Percentiles rank a stretch among this genome's conserved stretches.
These are phyloP conservation scores for Thermomucor indicae-seudaticae DNA, from an alignment of 371 early-diverging fungal species.

Conservation along the genomic window DNA sequence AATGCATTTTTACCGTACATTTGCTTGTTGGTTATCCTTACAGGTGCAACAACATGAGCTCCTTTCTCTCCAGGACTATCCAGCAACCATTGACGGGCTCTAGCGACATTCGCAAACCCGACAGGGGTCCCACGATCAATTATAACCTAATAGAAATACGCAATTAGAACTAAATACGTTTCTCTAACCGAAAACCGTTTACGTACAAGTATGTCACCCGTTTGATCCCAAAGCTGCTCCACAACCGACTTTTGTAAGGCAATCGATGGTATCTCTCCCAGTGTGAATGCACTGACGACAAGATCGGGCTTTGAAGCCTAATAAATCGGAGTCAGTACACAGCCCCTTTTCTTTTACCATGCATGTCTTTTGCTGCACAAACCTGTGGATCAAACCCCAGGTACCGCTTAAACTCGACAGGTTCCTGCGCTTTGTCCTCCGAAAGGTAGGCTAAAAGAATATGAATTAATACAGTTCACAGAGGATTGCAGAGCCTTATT, in stretches of 20 bases:
- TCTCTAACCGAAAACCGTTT: not conserved
- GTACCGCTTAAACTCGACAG: constrained; percentile 62
- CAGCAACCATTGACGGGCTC: constrained; percentile 71
- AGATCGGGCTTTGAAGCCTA: constrained; percentile 56
- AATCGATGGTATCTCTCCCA: constrained; percentile 71
- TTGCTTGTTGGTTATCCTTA: constrained; percentile 26
- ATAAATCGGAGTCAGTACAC: not conserved
- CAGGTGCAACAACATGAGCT: constrained; percentile 67
- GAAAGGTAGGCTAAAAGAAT: no score
- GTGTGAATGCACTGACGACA: constrained; percentile 70
- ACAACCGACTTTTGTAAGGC: constrained; percentile 62
- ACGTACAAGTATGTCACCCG: constrained; percentile 70
- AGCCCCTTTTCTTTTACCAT: not conserved
- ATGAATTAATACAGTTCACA: no score
- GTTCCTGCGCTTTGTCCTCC: not conserved
- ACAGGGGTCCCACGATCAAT: constrained; percentile 86
- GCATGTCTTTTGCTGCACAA: constrained; percentile 1
- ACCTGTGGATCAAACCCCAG: constrained; percentile 50
- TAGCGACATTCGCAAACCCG: constrained; percentile 67
- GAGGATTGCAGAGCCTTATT: not conserved
- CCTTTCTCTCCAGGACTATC: constrained; percentile 31
- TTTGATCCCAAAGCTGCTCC: constrained; percentile 74
- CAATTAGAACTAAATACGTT: not conserved
- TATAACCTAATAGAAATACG: constrained; percentile 45
- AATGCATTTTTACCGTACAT: not conserved